Evolutionary conservation across 129 eudicot species (phyloP), one percentile per base, ranked within the genome.

Genomic region (Flaveria sonorensis): DNA sequence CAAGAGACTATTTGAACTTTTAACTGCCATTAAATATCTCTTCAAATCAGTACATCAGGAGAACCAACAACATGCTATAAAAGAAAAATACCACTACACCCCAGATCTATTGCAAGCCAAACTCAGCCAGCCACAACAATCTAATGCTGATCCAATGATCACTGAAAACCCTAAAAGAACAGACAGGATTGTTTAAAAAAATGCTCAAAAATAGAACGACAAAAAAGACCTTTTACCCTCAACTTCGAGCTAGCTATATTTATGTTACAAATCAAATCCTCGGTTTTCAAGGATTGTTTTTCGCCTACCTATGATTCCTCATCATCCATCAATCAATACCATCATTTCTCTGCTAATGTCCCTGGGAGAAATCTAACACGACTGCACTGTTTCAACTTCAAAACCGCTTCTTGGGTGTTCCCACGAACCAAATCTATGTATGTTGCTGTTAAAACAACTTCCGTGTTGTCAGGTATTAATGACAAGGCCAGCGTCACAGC

Each of bases 371-470:
- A 93, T 77, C 97, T 84, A 16, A 85, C 82, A 9, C 84, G 88
- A 16, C 87, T 85, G 69, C 85, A 86, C 28, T 73, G 80, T 86
- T 81, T 93, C 88, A 90, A 77, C 87, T 83, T 93, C 68, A 71
- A 81, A 42, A 88, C 75, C 59, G 97, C 98, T 10, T 81, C 96
- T 56, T 77, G 84, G 2, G 79, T 68, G 55, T 86, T 87, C 66
- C 93, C 97, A 52, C 56, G 70, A 83, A 84, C 73, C 36, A 91
- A 80, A 81, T 94, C 98, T 77, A 94, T 52, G 61, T 90, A 94
- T 18, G 85, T 76, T 55, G 96, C 92, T 2, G 96, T 94, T 45
- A 89, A 75, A 70, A 87, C 86, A 8, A 88, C 93, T 71, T 87
- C 90, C 0, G 83, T 80, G 55, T 85, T 84, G 80, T 87, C 72